Conservation (phyloP, 148 eudicot species). For the Vaccinium corymbosum region DNA sequence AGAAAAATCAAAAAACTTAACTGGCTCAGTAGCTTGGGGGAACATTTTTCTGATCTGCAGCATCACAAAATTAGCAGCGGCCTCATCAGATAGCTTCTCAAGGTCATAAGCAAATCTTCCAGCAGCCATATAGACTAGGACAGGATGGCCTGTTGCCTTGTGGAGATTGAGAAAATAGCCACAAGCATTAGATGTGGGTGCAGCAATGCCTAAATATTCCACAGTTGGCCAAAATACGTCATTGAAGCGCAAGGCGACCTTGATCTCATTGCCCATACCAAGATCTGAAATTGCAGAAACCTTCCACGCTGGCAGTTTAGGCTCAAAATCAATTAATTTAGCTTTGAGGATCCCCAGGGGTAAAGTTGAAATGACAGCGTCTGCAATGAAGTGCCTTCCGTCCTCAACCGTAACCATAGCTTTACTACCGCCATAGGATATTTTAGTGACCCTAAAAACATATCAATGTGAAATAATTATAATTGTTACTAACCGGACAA, state of each 20-base stretch:
- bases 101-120: slow-evolving; percentile 85
- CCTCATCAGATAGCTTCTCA: slow-evolving; percentile 85
- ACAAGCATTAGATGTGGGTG: slow-evolving; percentile 80
- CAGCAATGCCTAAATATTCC: slow-evolving; percentile 79
- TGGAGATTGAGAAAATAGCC: slow-evolving; percentile 98
- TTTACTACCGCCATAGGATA: slow-evolving; percentile 54
- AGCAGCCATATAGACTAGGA: slow-evolving; percentile 96
- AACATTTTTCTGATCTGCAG: slow-evolving; percentile 91
- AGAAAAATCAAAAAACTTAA: slow-evolving; percentile 42
- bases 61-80: slow-evolving; percentile 74
- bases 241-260: slow-evolving; percentile 79
- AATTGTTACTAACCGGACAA: neutral
- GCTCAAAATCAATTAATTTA: slow-evolving; percentile 76
- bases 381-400: slow-evolving; percentile 63
- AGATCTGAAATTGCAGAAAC: slow-evolving; percentile 83
- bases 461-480: neutral
- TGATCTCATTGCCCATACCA: slow-evolving; percentile 94
- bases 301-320: slow-evolving; percentile 95
- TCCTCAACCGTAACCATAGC: slow-evolving; percentile 65
- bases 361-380: slow-evolving; percentile 83
- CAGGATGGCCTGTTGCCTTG: slow-evolving; percentile 90
- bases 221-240: slow-evolving; percentile 89
- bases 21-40: slow-evolving; percentile 78
- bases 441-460: slow-evolving; percentile 61
- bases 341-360: slow-evolving; percentile 92